Conservation (phyloP, 768 basidiomycete species). For the Lanmaoa pseudosensibilis region DNA sequence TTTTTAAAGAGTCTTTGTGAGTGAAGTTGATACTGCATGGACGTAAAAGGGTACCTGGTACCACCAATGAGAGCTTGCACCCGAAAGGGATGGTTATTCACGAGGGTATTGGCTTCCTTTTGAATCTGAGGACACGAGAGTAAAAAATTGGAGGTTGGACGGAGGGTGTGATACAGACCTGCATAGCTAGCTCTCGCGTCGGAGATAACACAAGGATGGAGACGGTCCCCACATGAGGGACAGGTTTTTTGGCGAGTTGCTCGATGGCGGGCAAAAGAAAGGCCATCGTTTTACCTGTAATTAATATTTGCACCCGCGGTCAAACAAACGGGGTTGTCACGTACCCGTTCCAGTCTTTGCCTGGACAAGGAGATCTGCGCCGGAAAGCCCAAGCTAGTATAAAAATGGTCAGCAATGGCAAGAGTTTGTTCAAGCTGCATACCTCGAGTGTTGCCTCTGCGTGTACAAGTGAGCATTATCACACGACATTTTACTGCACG, state of each 20-base stretch:
- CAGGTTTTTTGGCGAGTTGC: constrained; percentile 51
- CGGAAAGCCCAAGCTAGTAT: constrained; percentile 39
- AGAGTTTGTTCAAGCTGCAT: not conserved
- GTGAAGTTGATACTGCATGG: not conserved
- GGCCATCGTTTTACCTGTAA: constrained; percentile 64
- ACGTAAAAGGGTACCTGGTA: constrained; percentile 38
- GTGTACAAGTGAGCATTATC: not conserved
- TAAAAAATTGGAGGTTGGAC: not conserved
- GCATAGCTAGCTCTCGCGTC: constrained; percentile 72
- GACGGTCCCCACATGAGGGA: constrained; percentile 27
- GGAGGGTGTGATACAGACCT: constrained; percentile 45
- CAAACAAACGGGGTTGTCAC: not conserved
- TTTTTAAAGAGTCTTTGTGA: constrained; percentile 9
- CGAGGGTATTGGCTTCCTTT: constrained; percentile 55
- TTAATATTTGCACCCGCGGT: not conserved
- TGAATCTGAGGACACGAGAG: constrained; percentile 48
- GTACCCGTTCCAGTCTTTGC: constrained; percentile 64
- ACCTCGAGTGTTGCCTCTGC: constrained; percentile 45
- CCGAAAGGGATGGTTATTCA: constrained; percentile 41
- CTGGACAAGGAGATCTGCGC: constrained; percentile 49
- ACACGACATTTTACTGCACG: not conserved
- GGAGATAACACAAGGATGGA: constrained; percentile 71
- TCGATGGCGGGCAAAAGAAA: constrained; percentile 78
- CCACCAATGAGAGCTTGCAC: constrained; percentile 57
- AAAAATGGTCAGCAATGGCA: constrained; percentile 2